Percentiles rank a stretch among this genome's conserved stretches.
These are phyloP conservation scores for Candida maesae DNA, from an alignment of 805 yeast genomes.

Conservation along the genomic window DNA sequence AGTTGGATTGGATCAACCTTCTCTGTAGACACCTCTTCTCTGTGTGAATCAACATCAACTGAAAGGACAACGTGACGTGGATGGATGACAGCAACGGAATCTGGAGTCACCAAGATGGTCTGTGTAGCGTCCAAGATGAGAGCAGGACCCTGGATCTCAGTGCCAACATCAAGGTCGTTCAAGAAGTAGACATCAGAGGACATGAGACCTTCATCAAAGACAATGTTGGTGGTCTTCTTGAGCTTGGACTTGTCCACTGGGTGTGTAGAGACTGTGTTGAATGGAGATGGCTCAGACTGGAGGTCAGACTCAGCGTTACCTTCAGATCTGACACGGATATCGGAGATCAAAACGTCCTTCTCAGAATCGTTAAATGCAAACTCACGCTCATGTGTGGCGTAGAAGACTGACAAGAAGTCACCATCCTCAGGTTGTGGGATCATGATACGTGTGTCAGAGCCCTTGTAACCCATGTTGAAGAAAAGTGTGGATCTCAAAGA, in stretches of 20 bases:
- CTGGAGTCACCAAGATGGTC: constrained; percentile 37
- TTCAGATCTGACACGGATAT: constrained; percentile 33
- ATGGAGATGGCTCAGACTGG: constrained; percentile 24
- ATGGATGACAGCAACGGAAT: constrained; percentile 33
- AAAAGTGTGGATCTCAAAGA: constrained; percentile 24
- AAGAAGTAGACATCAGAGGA: constrained; percentile 32
- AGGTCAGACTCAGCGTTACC: constrained; percentile 25
- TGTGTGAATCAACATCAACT: constrained; percentile 30
- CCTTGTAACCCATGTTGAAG: constrained; percentile 43
- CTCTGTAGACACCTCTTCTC: constrained; percentile 39
- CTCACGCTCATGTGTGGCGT: constrained; percentile 32
- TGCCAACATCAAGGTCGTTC: constrained; percentile 29
- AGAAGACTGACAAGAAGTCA: constrained; percentile 26
- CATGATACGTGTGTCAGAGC: constrained; percentile 45
- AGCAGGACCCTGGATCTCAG: constrained; percentile 39
- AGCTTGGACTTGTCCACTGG: constrained; percentile 17
- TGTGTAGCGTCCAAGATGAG: constrained; percentile 76
- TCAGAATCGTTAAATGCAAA: constrained; percentile 35
- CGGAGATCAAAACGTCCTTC: constrained; percentile 32
- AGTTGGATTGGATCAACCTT: constrained; percentile 44
- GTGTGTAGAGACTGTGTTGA: constrained; percentile 23
- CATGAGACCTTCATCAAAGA: constrained; percentile 29
- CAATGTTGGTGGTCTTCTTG: constrained; percentile 35
- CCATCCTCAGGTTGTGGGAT: constrained; percentile 24
- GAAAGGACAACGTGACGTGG: constrained; percentile 34